A percentile compares a stretch with the other conserved stretches of the same genome.
Conservation (phyloP, 176 grass and related monocot species). For the Carex cristatella region DNA sequence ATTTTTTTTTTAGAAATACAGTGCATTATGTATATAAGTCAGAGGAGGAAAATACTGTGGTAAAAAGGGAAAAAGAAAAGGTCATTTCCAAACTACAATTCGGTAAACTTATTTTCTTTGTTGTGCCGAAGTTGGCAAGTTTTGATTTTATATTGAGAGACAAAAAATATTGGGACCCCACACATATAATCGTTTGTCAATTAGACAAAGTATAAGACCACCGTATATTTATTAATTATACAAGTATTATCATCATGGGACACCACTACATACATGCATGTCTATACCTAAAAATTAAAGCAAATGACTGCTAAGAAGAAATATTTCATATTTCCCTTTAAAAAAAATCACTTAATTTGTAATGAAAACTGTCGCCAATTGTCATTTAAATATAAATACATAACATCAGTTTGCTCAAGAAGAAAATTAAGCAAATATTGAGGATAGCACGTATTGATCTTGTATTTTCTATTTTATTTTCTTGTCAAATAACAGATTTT, state of each 20-base stretch:
- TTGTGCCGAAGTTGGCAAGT: background rate
- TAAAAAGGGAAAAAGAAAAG: background rate
- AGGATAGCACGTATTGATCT: background rate
- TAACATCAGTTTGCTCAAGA: background rate
- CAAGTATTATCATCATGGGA: constrained; percentile 2
- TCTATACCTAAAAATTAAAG: background rate
- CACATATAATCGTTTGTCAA: background rate
- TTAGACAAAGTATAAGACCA: background rate
- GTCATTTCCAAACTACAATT: background rate
- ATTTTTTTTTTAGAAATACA: background rate
- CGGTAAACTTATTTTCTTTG: background rate
- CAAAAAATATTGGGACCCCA: background rate
- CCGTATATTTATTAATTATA: background rate
- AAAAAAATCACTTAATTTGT: no score
- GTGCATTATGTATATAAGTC: background rate
- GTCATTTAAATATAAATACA: background rate
- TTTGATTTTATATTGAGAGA: background rate
- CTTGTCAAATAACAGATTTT: constrained; percentile 34
- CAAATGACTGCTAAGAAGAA: background rate
- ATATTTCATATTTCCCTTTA: no score
- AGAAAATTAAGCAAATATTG: background rate
- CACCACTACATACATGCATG: background rate
- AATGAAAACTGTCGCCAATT: no score
- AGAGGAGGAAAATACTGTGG: background rate
- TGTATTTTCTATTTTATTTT: background rate